Percentiles rank a stretch among this genome's conserved stretches.
Evolutionary conservation across 2,329 filamentous ascomycete genomes (phyloP).

Genomic region (Fusarium humuli): DNA sequence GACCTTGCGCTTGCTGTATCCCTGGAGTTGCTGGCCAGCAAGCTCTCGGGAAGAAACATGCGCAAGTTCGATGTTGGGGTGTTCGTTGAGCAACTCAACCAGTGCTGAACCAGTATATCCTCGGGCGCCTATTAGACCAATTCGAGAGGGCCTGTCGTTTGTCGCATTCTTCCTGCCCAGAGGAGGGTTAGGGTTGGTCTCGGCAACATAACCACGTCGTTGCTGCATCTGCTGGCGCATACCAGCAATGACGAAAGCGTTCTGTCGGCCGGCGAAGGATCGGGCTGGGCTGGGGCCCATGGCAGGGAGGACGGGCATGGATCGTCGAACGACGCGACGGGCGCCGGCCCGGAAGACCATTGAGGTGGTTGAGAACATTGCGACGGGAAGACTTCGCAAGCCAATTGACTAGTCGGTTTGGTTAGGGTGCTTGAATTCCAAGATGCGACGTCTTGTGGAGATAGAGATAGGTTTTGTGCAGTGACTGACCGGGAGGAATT

Average conservation of each 20-base stretch:
- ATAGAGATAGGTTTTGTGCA: conserved; percentile 3
- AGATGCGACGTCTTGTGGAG: conserved; percentile 10
- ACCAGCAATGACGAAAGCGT: conserved; percentile 1
- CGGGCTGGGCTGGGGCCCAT: conserved; percentile 5
- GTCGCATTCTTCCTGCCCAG: conserved; percentile 89
- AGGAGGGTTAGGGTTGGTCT: conserved; percentile 82
- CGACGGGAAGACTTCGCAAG: conserved; percentile 7
- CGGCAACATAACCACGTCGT: conserved; percentile 1
- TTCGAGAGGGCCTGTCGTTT: conserved; percentile 80
- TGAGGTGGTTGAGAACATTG: conserved; percentile 11
- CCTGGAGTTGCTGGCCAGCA: conserved; percentile 84
- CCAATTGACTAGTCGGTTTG: background rate
- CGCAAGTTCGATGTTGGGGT: conserved; percentile 88
- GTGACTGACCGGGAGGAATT: background rate
- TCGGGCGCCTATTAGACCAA: conserved; percentile 90
- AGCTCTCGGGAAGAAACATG: conserved; percentile 96
- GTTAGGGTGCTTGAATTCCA: background rate
- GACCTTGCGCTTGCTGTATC: conserved; percentile 91
- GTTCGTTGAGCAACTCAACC: conserved; percentile 85
- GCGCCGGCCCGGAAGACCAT: conserved; percentile 9
- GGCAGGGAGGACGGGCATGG: conserved; percentile 5
- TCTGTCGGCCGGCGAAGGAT: conserved; percentile 8
- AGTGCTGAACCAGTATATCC: conserved; percentile 95
- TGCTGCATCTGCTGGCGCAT: conserved; percentile 7
- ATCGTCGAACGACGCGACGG: conserved; percentile 11